Base-by-base conservation (phyloP, 208 protist species). In the Strigomonas oncopelti region DNA sequence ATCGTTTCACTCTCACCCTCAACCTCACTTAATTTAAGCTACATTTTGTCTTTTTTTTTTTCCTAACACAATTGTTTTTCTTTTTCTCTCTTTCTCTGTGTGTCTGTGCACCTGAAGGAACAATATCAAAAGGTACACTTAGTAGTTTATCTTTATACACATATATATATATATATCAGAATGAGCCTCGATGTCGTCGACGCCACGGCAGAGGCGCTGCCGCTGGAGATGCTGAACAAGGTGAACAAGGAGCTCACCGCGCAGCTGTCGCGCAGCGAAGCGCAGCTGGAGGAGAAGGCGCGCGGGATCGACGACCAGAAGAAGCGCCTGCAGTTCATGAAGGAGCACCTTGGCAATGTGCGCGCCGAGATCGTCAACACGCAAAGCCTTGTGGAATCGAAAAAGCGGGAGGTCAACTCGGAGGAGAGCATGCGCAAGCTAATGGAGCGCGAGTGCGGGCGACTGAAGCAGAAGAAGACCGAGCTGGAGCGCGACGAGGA, bases 281-380 rank as follows among this genome's bases (percentile, higher is more conserved):
- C 83, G 63, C 73, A 88, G 61, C 67, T 85, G 4, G 79, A 90
- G 28, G 76, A 91, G 18, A 80, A 81, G 61, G 20, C 75, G 13
- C 66, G 61, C 14, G 64, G 81, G 24, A 69, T 97, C 1, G 77
- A 92, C 24, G 93, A 96, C 16, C 82, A 96, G 71, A 75, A 83
- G 27, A 78, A 88, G 27, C 87, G 93, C 22, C 77, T 96, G 34
- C 65, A 86, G 57, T 92, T 97, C 46, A 91, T 98, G 87, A 71
- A 80, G 59, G 88, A 97, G 65, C 94, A 97, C 74, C 79, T 98
- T 0, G 76, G 87, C 64, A 98, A 96, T 68, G 93, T 97, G 27
- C 71, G 87, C 25, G 80, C 80, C 0, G 91, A 98, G 75, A 86
- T 96, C 58, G 76, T 89, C 22, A 92, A 90, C 71, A 97, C 94